Evolutionary conservation across 164 flowering plant species (phyloP).

Genomic region (Magnolia kwangsiensis): DNA sequence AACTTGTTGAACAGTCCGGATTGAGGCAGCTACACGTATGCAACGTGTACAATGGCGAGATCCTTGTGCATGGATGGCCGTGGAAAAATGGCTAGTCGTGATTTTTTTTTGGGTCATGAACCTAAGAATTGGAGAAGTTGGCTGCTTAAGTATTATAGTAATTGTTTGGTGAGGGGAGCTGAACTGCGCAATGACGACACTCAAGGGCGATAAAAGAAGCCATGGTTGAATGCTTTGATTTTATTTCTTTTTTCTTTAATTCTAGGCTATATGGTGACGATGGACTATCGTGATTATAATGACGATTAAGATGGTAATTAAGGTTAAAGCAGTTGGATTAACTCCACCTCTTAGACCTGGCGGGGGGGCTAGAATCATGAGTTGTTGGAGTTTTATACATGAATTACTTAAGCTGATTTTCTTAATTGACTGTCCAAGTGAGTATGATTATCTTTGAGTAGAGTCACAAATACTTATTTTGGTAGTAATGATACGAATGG

Average conservation of each 20-base stretch:
- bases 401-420: too few species aligned
- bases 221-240: neutral
- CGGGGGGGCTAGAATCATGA: too few species aligned
- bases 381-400: too few species aligned
- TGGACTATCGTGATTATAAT: neutral
- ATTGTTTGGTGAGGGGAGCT: constrained; percentile 7
- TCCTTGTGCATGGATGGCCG: neutral
- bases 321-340: too few species aligned
- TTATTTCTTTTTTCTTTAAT: neutral
- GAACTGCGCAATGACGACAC: constrained; percentile 1
- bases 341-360: too few species aligned
- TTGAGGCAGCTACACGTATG: neutral
- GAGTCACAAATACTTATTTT: too few species aligned
- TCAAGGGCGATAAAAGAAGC: neutral
- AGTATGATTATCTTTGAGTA: too few species aligned
- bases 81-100: neutral
- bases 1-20: neutral
- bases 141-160: neutral
- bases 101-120: neutral
- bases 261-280: neutral
- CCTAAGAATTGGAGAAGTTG: neutral
- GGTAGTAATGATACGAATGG: too few species aligned
- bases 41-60: too few species aligned
- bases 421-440: too few species aligned
- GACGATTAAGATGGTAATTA: neutral